These are phyloP conservation scores for Schwanniomyces yamadae DNA, from an alignment of 805 yeast genomes.

Conservation along the genomic window DNA sequence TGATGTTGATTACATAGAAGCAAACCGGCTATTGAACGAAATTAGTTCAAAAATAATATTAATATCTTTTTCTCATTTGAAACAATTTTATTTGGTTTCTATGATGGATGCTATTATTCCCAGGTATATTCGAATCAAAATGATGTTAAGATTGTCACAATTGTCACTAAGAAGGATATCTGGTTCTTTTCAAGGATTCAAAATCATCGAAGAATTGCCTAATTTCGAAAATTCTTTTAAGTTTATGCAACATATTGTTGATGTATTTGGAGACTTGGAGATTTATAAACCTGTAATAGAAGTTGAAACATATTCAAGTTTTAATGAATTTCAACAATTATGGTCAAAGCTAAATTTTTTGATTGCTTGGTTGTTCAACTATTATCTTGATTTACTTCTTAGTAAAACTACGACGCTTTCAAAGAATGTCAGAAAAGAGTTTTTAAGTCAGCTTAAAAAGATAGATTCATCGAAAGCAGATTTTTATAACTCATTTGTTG, in stretches of 20 bases:
- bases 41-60: conserved; percentile 10
- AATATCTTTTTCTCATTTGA: conserved; percentile 10
- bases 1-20: conserved; percentile 2
- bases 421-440: too few relatives aligned
- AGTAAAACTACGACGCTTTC: not conserved
- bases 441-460: too few relatives aligned
- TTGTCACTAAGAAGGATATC: too few relatives aligned
- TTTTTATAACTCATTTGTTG: too few relatives aligned
- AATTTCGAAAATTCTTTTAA: not conserved
- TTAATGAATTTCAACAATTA: conserved; percentile 17
- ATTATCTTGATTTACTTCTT: not conserved
- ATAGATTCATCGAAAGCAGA: too few relatives aligned
- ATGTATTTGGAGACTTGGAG: conserved; percentile 10
- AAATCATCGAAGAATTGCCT: not conserved
- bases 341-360: conserved; percentile 27
- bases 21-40: conserved; percentile 11
- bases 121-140: too few relatives aligned
- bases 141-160: too few relatives aligned
- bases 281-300: conserved; percentile 16
- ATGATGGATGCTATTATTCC: too few relatives aligned
- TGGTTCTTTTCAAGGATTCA: too few relatives aligned
- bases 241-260: not conserved
- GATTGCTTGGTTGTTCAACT: conserved; percentile 21
- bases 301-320: conserved; percentile 18
- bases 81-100: conserved; percentile 13